phyloP scores from a whole-genome alignment of 345 rosid species.

The Murraya koenigii region DNA sequence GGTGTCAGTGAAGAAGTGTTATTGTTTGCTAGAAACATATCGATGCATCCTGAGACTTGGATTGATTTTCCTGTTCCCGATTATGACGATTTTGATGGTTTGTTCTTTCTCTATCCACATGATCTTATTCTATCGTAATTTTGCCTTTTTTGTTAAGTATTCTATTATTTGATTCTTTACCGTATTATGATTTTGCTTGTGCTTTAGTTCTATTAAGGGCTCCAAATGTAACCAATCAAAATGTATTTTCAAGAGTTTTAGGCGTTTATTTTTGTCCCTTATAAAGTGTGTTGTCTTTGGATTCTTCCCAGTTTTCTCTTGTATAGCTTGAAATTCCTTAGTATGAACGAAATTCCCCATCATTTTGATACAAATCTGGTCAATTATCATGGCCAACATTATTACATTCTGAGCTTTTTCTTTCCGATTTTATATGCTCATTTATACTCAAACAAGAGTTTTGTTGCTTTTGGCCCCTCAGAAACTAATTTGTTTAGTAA shows the following conservation, averaged over 20 bases:
- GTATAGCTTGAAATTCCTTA: neutral
- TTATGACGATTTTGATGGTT: constrained; percentile 71
- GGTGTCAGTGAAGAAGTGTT: constrained; percentile 87
- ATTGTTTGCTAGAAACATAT: constrained; percentile 70
- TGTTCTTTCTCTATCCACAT: neutral
- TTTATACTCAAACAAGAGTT: neutral
- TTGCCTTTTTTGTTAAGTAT: neutral
- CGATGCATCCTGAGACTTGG: constrained; percentile 99
- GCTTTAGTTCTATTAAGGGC: neutral
- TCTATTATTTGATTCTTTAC: neutral
- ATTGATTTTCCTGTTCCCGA: constrained; percentile 77
- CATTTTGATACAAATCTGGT: neutral
- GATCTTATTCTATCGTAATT: neutral
- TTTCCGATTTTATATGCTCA: neutral
- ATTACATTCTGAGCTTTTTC: neutral
- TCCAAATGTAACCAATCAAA: no score
- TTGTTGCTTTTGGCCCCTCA: neutral
- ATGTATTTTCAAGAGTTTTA: no score
- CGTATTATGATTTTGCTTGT: neutral
- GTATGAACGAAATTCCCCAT: neutral
- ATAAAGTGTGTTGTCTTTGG: no score
- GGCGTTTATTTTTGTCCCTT: no score
- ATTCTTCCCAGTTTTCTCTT: no score
- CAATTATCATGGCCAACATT: neutral
- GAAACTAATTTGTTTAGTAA: neutral